Evolutionary conservation across 2,329 filamentous ascomycete genomes (phyloP).

Genomic region (Rutstroemia sp.): DNA sequence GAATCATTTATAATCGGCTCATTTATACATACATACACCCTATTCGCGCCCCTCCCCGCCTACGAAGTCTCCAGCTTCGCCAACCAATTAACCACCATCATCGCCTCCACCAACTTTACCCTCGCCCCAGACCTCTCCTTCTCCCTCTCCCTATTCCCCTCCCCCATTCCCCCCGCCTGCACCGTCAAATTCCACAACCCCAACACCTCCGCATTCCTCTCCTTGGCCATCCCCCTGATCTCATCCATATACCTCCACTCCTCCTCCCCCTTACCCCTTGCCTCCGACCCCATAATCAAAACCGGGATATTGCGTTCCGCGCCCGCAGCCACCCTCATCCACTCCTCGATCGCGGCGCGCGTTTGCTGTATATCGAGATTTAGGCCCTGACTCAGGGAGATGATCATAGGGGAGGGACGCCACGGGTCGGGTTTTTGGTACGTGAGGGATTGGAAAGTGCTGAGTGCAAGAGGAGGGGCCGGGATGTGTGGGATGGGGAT

Average conservation of each 20-base stretch:
- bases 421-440: constrained; percentile 26
- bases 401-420: constrained; percentile 35
- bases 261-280: constrained; percentile 13
- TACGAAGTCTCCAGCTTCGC: constrained; percentile 27
- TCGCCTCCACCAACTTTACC: constrained; percentile 35
- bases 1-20: too few species aligned
- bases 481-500: constrained; percentile 30
- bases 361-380: constrained; percentile 27
- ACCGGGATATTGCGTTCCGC: constrained; percentile 34
- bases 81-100: constrained; percentile 32
- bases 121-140: constrained; percentile 32
- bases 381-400: constrained; percentile 29
- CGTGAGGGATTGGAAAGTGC: constrained; percentile 29
- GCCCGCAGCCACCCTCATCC: constrained; percentile 30
- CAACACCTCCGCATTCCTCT: constrained; percentile 34
- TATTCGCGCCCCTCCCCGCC: neutral
- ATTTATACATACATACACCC: too few species aligned
- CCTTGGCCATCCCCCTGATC: constrained; percentile 28
- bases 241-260: constrained; percentile 34
- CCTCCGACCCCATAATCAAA: constrained; percentile 36
- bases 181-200: constrained; percentile 37
- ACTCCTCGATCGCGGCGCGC: constrained; percentile 33
- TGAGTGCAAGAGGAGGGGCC: constrained; percentile 23
- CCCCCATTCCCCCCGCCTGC: constrained; percentile 32
- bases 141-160: constrained; percentile 25